Percentiles rank a stretch among this genome's conserved stretches.
These are phyloP conservation scores for Sophora flavescens DNA, from an alignment of 306 rosid genomes.

Conservation along the genomic window DNA sequence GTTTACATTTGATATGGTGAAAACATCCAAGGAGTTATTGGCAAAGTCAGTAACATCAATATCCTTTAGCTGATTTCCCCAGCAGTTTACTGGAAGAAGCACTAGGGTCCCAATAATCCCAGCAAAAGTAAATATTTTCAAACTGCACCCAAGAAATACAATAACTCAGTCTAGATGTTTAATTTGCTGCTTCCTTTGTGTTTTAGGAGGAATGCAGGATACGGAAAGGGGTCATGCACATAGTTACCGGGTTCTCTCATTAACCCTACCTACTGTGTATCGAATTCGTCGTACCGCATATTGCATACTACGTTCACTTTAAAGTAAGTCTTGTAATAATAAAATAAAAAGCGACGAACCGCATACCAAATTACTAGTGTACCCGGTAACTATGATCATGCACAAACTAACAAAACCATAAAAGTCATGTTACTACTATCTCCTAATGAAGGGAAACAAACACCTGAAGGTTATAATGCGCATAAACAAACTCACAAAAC, in stretches of 20 bases:
- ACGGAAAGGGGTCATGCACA: not conserved
- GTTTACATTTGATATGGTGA: constrained; percentile 54
- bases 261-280: too few relatives aligned
- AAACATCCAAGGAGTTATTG: constrained; percentile 51
- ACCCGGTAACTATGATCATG: not conserved
- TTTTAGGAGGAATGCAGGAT: not conserved
- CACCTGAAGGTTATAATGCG: constrained; percentile 84
- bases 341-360: too few relatives aligned
- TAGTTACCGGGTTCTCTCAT: too few relatives aligned
- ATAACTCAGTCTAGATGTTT: constrained; percentile 23
- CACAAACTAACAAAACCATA: constrained; percentile 19
- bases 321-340: too few relatives aligned
- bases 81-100: constrained; percentile 87
- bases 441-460: constrained; percentile 21
- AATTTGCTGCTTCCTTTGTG: not conserved
- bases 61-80: constrained; percentile 62
- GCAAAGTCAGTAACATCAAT: constrained; percentile 41
- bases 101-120: constrained; percentile 83
- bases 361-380: too few relatives aligned
- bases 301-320: too few relatives aligned
- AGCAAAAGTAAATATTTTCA: constrained; percentile 80
- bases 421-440: not conserved
- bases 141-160: constrained; percentile 56
- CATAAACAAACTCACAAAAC: constrained; percentile 57
- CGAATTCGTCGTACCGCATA: too few relatives aligned